Base-by-base conservation (phyloP, 345 rosid genomes). In the Geranium rotundifolium region DNA sequence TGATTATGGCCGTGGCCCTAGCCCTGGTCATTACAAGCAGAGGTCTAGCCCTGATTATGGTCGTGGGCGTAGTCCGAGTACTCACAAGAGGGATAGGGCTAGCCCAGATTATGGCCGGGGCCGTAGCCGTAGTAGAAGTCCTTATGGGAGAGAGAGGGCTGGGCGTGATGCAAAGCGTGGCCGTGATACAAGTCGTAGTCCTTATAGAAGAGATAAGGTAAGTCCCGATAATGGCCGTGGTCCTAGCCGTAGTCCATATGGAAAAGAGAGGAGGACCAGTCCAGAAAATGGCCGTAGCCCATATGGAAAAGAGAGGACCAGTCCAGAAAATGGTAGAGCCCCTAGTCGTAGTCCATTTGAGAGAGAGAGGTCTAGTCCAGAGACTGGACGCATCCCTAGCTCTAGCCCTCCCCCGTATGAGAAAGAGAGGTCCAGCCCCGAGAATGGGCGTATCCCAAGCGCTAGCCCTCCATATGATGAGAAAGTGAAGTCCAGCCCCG, bases 11-110 rank as follows among this genome's bases (percentile, higher is more conserved):
- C 89, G 82, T 60, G 95, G 87, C 61, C 73, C 81, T 61, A 86
- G 87, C 72, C 93, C 80, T 12, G 77, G 78, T 65, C 81, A 81
- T 41, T 68, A 80, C 23, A 84, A 77, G 65, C 91, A 81, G 54
- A 82, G 95, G 71, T 83, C 68, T 23, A 89, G 96, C 70, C 92
- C 92, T 70, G 86, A 85, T 64, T 88, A 89, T 76, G 92, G 90
- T n/a, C 86, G 79, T 60, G 82, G 65, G 54, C 73, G 77, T 39
- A 82, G 90, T 74, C 79, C 82, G 5, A 78, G 83, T 64, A 83
- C 83, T 49, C 74, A 84, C 64, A 79, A 60, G 73, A 81, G 83
- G 63, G 83, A 77, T 1, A 87, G 89, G 61, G 69, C 57, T 34
- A 86, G 89, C 70, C 91, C 97, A 0, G 81, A 77, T 23, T 77